Evolutionary conservation across 78 protist genomes (phyloP).

Genomic region (Chrysochromulina parva): DNA sequence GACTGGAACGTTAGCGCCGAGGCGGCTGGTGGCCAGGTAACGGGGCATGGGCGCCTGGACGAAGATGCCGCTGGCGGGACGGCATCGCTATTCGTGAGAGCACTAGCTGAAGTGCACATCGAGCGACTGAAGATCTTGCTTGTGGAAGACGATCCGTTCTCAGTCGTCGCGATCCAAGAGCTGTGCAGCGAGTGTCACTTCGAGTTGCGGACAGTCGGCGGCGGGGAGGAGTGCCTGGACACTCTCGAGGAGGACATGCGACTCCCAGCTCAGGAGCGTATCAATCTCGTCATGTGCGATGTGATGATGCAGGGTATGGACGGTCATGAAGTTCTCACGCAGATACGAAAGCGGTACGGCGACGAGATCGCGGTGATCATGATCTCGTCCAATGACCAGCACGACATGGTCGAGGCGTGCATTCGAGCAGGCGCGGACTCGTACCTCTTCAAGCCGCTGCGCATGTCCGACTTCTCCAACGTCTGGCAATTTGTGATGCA

Average conservation of each 20-base stretch:
- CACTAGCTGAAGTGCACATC: neutral
- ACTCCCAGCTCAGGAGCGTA: neutral
- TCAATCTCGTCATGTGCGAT: neutral
- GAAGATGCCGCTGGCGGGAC: too few relatives aligned
- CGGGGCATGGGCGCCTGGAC: too few relatives aligned
- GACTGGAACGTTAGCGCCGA: too few relatives aligned
- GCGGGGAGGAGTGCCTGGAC: neutral
- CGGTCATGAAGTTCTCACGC: neutral
- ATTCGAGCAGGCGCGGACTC: neutral
- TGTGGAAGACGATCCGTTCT: neutral
- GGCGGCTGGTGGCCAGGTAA: too few relatives aligned
- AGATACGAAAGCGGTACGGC: neutral
- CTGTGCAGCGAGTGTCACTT: neutral
- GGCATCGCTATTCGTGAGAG: too few relatives aligned
- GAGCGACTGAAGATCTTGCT: neutral
- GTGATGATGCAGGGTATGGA: neutral
- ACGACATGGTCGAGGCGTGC: neutral
- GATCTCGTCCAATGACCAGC: neutral
- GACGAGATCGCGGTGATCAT: neutral
- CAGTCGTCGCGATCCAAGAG: neutral
- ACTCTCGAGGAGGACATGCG: neutral
- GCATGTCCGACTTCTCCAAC: neutral
- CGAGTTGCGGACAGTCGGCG: neutral
- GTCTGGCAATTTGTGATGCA: neutral
- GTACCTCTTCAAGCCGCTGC: neutral